These are phyloP conservation scores for Brassica balearica DNA, from an alignment of 441 rosid species.

Conservation along the genomic window DNA sequence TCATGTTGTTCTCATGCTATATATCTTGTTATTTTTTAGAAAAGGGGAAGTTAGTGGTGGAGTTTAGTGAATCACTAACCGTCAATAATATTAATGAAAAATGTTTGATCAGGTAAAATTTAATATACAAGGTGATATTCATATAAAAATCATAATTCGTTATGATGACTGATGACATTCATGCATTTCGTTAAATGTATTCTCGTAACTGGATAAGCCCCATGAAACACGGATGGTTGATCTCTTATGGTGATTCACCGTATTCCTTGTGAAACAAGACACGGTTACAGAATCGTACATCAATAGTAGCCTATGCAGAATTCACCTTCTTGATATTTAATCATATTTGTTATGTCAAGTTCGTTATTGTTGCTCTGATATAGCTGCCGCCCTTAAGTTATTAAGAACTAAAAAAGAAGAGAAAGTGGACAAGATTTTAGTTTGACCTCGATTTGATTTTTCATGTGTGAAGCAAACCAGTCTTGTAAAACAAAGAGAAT, in stretches of 20 bases:
- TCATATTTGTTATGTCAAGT: too few relatives aligned
- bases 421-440: background rate
- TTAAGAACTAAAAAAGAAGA: background rate
- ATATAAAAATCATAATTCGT: background rate
- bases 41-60: background rate
- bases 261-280: background rate
- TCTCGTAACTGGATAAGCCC: background rate
- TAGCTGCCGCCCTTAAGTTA: too few relatives aligned
- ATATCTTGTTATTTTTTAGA: conserved; percentile 15
- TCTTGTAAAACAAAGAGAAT: background rate
- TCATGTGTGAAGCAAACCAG: background rate
- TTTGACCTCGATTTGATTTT: background rate
- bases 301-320: background rate
- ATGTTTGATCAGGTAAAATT: conserved; percentile 1
- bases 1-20: conserved; percentile 13
- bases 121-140: background rate
- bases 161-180: conserved; percentile 4
- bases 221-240: background rate
- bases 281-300: background rate
- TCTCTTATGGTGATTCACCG: background rate
- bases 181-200: background rate
- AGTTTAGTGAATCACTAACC: background rate
- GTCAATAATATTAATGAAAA: conserved; percentile 3
- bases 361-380: too few relatives aligned
- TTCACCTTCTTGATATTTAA: background rate